These are phyloP conservation scores for Colletotrichum chrysophilum DNA, from an alignment of 2,329 filamentous ascomycete genomes.

Conservation along the genomic window DNA sequence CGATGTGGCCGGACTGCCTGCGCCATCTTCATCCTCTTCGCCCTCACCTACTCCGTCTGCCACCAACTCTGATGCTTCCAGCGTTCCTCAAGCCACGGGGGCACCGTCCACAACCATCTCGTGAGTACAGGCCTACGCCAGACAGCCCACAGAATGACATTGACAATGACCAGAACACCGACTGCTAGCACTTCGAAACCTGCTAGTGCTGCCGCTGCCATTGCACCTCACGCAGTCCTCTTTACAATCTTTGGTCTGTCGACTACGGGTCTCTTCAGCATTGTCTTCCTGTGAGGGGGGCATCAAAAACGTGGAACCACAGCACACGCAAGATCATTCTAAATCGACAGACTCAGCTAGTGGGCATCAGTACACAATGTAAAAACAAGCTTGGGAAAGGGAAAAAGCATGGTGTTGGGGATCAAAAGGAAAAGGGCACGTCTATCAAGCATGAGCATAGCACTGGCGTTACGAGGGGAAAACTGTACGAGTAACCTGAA, in stretches of 20 bases:
- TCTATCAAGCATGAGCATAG: neutral
- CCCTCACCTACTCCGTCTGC: neutral
- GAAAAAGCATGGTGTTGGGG: neutral
- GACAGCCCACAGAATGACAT: neutral
- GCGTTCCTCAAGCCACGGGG: neutral
- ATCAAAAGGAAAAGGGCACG: neutral
- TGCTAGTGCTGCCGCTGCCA: conserved; percentile 11
- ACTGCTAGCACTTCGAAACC: neutral
- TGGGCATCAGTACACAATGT: neutral
- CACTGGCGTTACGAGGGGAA: neutral
- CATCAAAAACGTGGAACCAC: neutral
- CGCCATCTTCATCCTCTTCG: neutral
- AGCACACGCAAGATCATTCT: neutral
- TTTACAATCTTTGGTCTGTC: conserved; percentile 11
- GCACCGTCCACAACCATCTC: neutral
- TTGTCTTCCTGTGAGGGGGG: neutral
- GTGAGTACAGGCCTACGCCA: neutral
- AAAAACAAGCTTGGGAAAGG: neutral
- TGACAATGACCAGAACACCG: neutral
- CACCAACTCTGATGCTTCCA: neutral
- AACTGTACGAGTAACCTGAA: neutral
- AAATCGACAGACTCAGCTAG: neutral
- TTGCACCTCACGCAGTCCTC: conserved; percentile 11
- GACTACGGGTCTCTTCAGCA: neutral
- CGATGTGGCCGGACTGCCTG: neutral